Base-by-base conservation (phyloP, 2,329 filamentous ascomycete genomes). In the Teratosphaeria zuluensis region DNA sequence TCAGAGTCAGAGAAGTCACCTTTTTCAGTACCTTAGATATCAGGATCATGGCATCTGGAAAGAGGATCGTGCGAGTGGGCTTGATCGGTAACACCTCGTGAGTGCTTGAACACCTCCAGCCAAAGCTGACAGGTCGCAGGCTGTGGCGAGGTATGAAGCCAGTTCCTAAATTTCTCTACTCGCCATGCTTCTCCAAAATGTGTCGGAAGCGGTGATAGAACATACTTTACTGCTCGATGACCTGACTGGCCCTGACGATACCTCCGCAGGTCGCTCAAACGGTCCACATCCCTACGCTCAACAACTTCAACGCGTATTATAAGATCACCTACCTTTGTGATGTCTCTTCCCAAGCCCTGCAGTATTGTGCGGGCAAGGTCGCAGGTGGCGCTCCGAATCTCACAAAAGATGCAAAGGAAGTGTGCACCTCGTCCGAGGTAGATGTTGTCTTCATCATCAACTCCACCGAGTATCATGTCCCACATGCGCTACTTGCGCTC, bases 371-470 rank as follows among this genome's bases (percentile, higher is more conserved):
- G 5, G 57, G 62, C 30, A 75, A 75, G 56, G 72, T 74, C 58
- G 61, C 67, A 55, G 69, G 55, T 63, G 62, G n/a, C 61, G 65
- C 11, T 78, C 76, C 1, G 67, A 69, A 21, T 63, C 75, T 52
- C 66, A 78, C 0, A 60, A 72, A 28, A 31, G 19, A 42, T 33
- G 56, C 59, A 11, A 48, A 31, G 2, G 73, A 79, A 42, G 68
- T 83, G 28, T 77, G 76, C 64, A 62, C 70, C 7, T 73, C 74
- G 0, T 53, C 70, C 0, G 72, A 78, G 2, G 75, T 81, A 16
- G 78, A 84, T 57, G 71, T 84, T 3, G 79, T 86, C 31, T 72
- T 85, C 61, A 74, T 85, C 56, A 73, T 74, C 33, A 82, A 74
- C 33, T 72, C 76, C 3, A 78, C 85, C 61, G 81, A 80, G 24